phyloP scores from a whole-genome alignment of 495 filamentous ascomycete species.

The Penicillium angulare region DNA sequence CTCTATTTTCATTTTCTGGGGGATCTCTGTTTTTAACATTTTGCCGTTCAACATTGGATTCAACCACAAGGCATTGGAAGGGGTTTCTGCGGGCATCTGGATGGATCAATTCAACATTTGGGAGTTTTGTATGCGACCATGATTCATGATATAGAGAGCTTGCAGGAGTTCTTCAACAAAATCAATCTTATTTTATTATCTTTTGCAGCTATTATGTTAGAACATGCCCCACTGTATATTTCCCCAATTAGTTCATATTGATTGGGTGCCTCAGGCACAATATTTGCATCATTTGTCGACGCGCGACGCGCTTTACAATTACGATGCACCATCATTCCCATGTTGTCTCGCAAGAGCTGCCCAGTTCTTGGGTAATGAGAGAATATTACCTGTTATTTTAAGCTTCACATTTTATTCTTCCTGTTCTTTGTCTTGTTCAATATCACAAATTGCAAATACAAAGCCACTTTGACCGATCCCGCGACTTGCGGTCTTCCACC shows the following conservation, averaged over 20 bases:
- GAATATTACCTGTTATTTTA: too few species aligned
- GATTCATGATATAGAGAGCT: slow-evolving; percentile 19
- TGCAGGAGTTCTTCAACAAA: not conserved
- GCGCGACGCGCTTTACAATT: not conserved
- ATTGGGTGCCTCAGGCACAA: not conserved
- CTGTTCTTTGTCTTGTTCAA: too few species aligned
- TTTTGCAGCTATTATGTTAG: too few species aligned
- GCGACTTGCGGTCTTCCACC: not conserved
- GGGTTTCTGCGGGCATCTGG: slow-evolving; percentile 23
- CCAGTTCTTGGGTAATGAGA: not conserved
- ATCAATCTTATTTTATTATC: not conserved
- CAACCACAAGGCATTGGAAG: slow-evolving; percentile 29
- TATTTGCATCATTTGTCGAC: slow-evolving; percentile 5
- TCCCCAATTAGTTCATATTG: not conserved
- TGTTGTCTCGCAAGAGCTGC: too few species aligned
- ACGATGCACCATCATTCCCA: not conserved
- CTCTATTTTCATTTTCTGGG: slow-evolving; percentile 4
- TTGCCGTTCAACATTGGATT: slow-evolving; percentile 36
- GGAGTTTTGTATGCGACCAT: slow-evolving; percentile 30
- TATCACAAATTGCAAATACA: not conserved
- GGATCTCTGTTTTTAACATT: slow-evolving; percentile 15
- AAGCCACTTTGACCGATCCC: not conserved
- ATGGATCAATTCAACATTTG: slow-evolving; percentile 32
- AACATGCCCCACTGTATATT: too few species aligned
- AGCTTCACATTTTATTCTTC: too few species aligned